Evolutionary conservation across 2,329 filamentous ascomycete genomes (phyloP), one percentile per base, ranked within the genome.

Genomic region (Phoma herbarum): DNA sequence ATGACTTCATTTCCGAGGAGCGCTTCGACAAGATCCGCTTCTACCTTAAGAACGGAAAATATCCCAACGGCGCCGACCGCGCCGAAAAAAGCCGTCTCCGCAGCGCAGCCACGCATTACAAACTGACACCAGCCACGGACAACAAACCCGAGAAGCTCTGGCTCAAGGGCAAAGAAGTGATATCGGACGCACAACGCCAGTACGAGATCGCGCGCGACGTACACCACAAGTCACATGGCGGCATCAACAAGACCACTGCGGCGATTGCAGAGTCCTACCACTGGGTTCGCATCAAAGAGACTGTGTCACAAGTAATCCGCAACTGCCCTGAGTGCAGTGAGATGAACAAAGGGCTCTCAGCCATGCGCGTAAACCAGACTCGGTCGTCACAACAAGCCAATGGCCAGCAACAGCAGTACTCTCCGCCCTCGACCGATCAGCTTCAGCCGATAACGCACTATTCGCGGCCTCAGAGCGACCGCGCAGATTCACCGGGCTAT

Each of bases 1-100:
- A 95, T 75, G 91, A 95, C 76, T 89, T 91, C 75, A 90, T 94
- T 70, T 93, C 90, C 77, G 93, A 97, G 82, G 93, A 97, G 81
- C 91, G 95, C 68, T 98, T 98, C 83, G 94, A 97, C 83, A 97
- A 97, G 84, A 98, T 98, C 76, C 90, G 93, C 73, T 98, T 91
- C 83, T 98, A 98, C 79, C 88, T 98, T 74, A 96, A 96, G 80
- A 92, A 93, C 77, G 90, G 90, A 73, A 92, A 93, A 77, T 98
- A 99, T 77, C 95, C 95, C 59, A 89, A 90, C 70, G 94, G 93
- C 62, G 93, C 94, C 74, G 93, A 97, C 82, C 88, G 94, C 59
- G 93, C 93, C 57, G 95, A 98, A 79, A 98, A 98, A 85, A 94
- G 90, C 80, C 90, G 94, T 69, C 87, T 99, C 56, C 88, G 95